These are phyloP conservation scores for Caryopteris hybrid DNA, from an alignment of 305 asterid genomes.

Conservation along the genomic window DNA sequence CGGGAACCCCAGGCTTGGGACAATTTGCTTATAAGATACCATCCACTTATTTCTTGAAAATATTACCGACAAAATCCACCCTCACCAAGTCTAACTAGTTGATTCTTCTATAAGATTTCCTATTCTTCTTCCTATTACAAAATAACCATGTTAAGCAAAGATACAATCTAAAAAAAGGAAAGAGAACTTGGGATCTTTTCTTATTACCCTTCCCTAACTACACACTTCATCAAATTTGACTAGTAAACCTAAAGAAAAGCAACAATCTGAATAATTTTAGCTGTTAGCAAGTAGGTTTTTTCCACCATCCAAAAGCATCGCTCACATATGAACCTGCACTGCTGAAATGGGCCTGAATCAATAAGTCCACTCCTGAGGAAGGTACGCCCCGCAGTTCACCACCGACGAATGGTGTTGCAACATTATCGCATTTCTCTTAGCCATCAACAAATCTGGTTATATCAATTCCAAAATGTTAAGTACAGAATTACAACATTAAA, in stretches of 20 bases:
- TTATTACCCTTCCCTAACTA: slow-evolving; percentile 24
- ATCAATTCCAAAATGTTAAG: neutral
- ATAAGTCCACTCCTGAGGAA: slow-evolving; percentile 48
- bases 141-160: neutral
- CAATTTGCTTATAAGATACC: too few relatives aligned
- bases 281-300: too few relatives aligned
- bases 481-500: neutral
- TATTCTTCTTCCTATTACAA: slow-evolving; percentile 13
- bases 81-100: neutral
- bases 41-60: slow-evolving; percentile 15
- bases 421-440: slow-evolving; percentile 35
- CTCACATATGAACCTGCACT: neutral
- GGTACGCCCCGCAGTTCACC: slow-evolving; percentile 25
- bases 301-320: slow-evolving; percentile 11
- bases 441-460: slow-evolving; percentile 36
- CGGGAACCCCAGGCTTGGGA: too few relatives aligned
- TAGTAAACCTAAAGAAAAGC: too few relatives aligned
- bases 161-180: too few relatives aligned
- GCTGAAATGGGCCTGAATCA: slow-evolving; percentile 12
- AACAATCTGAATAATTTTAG: too few relatives aligned
- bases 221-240: slow-evolving; percentile 26
- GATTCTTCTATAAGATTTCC: slow-evolving; percentile 12
- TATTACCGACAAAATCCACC: slow-evolving; percentile 14
- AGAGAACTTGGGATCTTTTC: slow-evolving; percentile 1
- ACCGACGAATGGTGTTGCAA: slow-evolving; percentile 25